Evolutionary conservation across 345 rosid genomes (phyloP).

Genomic region (Isatis tinctoria): DNA sequence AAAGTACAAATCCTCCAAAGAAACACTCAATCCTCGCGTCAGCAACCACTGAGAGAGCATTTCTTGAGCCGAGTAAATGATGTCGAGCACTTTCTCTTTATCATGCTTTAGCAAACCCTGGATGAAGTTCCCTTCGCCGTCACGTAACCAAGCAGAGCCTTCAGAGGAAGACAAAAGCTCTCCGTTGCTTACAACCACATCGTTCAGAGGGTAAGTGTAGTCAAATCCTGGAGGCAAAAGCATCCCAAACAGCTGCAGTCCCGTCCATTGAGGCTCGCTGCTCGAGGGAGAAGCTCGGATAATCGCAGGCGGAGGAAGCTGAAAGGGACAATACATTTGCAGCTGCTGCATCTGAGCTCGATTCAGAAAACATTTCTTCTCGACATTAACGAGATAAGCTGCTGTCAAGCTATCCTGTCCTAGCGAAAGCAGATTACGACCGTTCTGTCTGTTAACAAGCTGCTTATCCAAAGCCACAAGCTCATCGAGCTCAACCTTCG

Average conservation of each 20-base stretch:
- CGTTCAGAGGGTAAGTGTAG: slow-evolving; percentile 40
- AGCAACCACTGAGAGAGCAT: slow-evolving; percentile 87
- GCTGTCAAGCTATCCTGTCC: slow-evolving; percentile 84
- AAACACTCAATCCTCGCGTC: slow-evolving; percentile 73
- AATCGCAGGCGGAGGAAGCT: slow-evolving; percentile 44
- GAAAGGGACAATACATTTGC: slow-evolving; percentile 59
- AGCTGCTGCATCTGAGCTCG: slow-evolving; percentile 71
- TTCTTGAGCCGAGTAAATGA: slow-evolving; percentile 65
- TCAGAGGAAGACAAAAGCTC: slow-evolving; percentile 58
- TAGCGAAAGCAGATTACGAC: slow-evolving; percentile 64
- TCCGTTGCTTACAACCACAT: slow-evolving; percentile 50
- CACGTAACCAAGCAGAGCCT: slow-evolving; percentile 76
- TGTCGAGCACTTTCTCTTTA: slow-evolving; percentile 50
- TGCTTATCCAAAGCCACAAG: slow-evolving; percentile 84
- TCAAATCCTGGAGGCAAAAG: slow-evolving; percentile 68
- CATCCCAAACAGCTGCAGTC: slow-evolving; percentile 78
- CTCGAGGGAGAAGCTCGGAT: slow-evolving; percentile 39
- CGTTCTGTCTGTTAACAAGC: slow-evolving; percentile 66
- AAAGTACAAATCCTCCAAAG: slow-evolving; percentile 72
- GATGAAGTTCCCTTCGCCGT: slow-evolving; percentile 61
- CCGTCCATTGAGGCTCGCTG: slow-evolving; percentile 60
- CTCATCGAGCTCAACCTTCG: slow-evolving; percentile 73
- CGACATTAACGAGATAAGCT: slow-evolving; percentile 64
- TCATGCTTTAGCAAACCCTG: slow-evolving; percentile 53
- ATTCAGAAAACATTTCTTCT: slow-evolving; percentile 45